Conservation (phyloP, 2,329 filamentous ascomycete genomes). For the Biscogniauxia mediterranea region DNA sequence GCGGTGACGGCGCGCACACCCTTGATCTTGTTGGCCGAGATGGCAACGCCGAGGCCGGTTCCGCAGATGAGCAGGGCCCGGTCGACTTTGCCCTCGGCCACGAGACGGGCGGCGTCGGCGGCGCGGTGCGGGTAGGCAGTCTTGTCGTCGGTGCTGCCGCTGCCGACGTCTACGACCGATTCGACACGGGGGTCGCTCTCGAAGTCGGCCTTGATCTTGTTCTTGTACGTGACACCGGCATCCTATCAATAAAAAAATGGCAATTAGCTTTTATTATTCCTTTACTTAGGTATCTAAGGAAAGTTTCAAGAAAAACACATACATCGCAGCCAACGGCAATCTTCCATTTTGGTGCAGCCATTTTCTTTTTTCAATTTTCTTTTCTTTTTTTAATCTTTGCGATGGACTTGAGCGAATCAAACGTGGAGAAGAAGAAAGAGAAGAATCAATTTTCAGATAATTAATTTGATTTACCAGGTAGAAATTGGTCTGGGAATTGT, state of each 20-base stretch:
- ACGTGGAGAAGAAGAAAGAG: neutral
- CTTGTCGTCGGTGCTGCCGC: constrained; percentile 64
- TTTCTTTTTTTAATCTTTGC: too few relatives aligned
- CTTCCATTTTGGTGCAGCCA: constrained; percentile 48
- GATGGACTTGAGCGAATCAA: neutral
- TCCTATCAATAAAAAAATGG: constrained; percentile 52
- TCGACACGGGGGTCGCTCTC: constrained; percentile 64
- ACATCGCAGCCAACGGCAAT: constrained; percentile 56
- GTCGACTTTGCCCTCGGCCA: constrained; percentile 65
- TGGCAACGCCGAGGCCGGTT: constrained; percentile 83
- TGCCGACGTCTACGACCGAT: constrained; percentile 72
- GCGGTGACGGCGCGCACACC: constrained; percentile 85
- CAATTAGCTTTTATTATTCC: too few relatives aligned
- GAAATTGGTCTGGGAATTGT: too few relatives aligned
- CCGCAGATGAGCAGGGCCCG: constrained; percentile 81
- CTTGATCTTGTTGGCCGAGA: constrained; percentile 83
- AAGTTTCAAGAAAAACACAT: constrained; percentile 26
- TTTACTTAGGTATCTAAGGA: neutral
- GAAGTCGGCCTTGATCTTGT: constrained; percentile 71
- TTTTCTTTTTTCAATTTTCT: constrained; percentile 24
- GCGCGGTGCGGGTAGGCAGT: constrained; percentile 81
- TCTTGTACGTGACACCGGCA: constrained; percentile 76
- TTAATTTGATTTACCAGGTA: neutral
- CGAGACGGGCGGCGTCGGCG: constrained; percentile 65
- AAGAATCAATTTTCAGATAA: too few relatives aligned